Evolutionary conservation across 257 asterid genomes (phyloP).

Genomic region (Ocimum tenuiflorum): DNA sequence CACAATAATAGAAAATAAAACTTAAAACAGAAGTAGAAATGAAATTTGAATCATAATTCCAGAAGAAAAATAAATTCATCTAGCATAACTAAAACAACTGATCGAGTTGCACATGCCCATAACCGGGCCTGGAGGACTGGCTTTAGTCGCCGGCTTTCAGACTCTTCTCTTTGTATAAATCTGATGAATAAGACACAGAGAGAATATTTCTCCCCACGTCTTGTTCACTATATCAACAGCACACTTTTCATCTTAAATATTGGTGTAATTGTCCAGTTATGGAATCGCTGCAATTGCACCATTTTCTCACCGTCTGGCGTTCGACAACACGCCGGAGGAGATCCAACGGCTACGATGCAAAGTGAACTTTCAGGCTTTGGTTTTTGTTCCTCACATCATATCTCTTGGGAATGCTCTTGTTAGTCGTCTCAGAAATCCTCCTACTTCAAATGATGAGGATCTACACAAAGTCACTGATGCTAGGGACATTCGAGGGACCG

Average conservation of each 20-base stretch:
- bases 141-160: too few relatives aligned
- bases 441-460: constrained; percentile 36
- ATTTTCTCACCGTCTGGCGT: constrained; percentile 90
- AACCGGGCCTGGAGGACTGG: too few relatives aligned
- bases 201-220: too few relatives aligned
- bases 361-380: constrained; percentile 89
- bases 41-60: too few relatives aligned
- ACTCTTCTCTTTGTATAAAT: too few relatives aligned
- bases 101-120: too few relatives aligned
- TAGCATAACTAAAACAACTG: too few relatives aligned
- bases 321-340: constrained; percentile 82
- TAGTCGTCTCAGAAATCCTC: constrained; percentile 57
- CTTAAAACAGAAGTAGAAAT: too few relatives aligned
- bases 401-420: constrained; percentile 87
- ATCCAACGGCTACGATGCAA: constrained; percentile 90
- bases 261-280: constrained; percentile 42
- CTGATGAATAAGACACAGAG: too few relatives aligned
- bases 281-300: constrained; percentile 97
- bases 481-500: constrained; percentile 37
- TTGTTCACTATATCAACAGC: too few relatives aligned
- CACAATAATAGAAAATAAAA: too few relatives aligned
- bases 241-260: not conserved
- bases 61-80: too few relatives aligned
- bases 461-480: constrained; percentile 34
- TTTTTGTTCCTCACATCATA: constrained; percentile 77